Evolutionary conservation across 768 basidiomycete species (phyloP), one percentile per base, ranked within the genome.

Genomic region (Kondoa malvinella): DNA sequence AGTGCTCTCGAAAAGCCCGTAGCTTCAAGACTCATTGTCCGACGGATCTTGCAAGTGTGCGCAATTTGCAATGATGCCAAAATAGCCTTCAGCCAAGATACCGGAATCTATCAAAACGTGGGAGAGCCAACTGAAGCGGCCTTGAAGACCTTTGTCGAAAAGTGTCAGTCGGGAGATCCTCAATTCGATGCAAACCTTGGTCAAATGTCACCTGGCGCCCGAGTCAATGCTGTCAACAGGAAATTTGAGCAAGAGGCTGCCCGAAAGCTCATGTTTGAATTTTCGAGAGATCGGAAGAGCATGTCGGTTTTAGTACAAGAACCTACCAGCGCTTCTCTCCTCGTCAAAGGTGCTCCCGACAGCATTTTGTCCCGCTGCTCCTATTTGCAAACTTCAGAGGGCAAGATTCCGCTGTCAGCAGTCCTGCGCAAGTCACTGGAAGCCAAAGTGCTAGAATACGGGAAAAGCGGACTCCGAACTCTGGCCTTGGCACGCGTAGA

Each of bases 121-220:
- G 94, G 94, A 29, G 94, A 97, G 79, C 94, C 94, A 16, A 99
- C 94, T 0, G 94, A 99, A 78, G 94, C 94, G 2, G 94, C 94
- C 0, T 82, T 99, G 67, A 92, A 88, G 77, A 92, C 95, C 57
- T 83, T 97, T 21, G 89, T 84, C 27, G 94, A 99, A 80, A 99
- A 97, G 80, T 83, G 96, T 66, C 90, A 87, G 25, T 87, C 86
- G 76, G 78, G 82, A 25, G 83, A 89, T 73, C 73, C 74, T 61
- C 33, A 69, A 17, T 77, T 77, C 76, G 77, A 78, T 72, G 80
- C 84, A 69, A 82, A 85, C 2, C 80, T 92, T 57, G 64, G 81
- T 1, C 76, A 78, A 56, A 80, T 92, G 27, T 76, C 83, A 1
- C 82, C 82, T 50, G 77, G 80, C 21, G 79, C 78, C 40, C 87